Evolutionary conservation across 306 rosid genomes (phyloP), one percentile per base, ranked within the genome.

Genomic region (Styphnolobium japonicum): DNA sequence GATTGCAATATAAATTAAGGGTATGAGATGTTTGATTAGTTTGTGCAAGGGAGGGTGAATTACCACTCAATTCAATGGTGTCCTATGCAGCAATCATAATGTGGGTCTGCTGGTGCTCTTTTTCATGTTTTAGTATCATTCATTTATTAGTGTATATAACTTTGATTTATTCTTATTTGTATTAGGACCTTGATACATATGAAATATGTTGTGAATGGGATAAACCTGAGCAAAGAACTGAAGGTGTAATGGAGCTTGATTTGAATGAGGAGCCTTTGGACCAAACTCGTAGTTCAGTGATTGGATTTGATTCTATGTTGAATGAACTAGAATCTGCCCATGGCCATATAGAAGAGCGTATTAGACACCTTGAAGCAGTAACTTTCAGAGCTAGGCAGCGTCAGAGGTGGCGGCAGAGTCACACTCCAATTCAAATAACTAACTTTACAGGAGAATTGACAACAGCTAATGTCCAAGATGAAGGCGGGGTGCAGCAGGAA

Each of bases 331-430:
- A 79, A 82, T 81, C 83, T 40, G 74, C 85, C 3, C 86, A 89
- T 56, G 87, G 67, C 22, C 87, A 48, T 64, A 87, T 91, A 37
- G 91, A 89, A 78, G 97, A 86, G 19, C 90, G 90, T 4, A 74
- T 91, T 45, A 82, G 90, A 61, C 84, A 75, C 37, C 82, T 90
- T 6, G 92, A 91, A 87, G 94, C 85, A 0, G 87, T 88, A 43
- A 81, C 84, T 33, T 69, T 69, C 2, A 86, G 94, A 39, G 87
- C 86, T 31, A 86, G 86, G 86, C 84, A 86, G 45, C 87, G 85
- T 22, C 89, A 80, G 70, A 85, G 88, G 64, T 21, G 73, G 90
- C 78, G 67, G 18, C 80, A 53, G 25, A 52, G 71, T 43, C 81
- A 69, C 2, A 31, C 29, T 70, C 75, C 87, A 1, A 82, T 79